Conservation (phyloP, 805 yeast genomes). For the Yueomyces sp. region DNA sequence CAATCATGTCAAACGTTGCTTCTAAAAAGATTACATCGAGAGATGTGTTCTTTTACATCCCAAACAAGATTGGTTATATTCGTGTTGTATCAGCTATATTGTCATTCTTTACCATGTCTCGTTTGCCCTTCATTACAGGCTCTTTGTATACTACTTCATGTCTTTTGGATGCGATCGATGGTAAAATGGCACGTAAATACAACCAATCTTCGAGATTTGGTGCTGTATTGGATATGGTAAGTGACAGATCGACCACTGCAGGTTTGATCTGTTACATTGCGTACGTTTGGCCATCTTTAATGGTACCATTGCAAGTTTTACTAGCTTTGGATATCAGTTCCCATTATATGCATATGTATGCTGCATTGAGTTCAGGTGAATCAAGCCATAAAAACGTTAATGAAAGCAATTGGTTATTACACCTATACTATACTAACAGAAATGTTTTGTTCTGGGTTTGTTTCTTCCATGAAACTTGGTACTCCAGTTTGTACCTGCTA, state of each 20-base stretch:
- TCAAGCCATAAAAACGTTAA: conserved; percentile 72
- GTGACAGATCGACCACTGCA: conserved; percentile 94
- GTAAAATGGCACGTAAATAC: conserved; percentile 81
- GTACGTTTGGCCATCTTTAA: conserved; percentile 54
- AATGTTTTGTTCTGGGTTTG: conserved; percentile 78
- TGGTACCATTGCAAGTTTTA: conserved; percentile 58
- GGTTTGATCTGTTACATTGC: conserved; percentile 82
- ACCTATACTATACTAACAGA: conserved; percentile 78
- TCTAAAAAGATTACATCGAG: conserved; percentile 25
- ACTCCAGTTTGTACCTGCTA: conserved; percentile 73
- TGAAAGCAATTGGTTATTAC: conserved; percentile 57
- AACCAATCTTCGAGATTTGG: conserved; percentile 89
- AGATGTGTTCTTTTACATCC: conserved; percentile 67
- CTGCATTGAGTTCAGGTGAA: conserved; percentile 70
- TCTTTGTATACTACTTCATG: conserved; percentile 77
- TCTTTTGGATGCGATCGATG: conserved; percentile 89
- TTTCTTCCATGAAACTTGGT: conserved; percentile 86
- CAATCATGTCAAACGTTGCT: not conserved
- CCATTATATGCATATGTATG: conserved; percentile 98
- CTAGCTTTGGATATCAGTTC: conserved; percentile 81
- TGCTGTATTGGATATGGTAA: conserved; percentile 96
- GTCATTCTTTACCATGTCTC: conserved; percentile 70
- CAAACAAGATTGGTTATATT: conserved; percentile 82
- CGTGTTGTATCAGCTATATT: conserved; percentile 72
- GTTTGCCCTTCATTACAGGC: conserved; percentile 71